These are phyloP conservation scores for Abrus pulchellus DNA, from an alignment of 306 rosid species.

Conservation along the genomic window DNA sequence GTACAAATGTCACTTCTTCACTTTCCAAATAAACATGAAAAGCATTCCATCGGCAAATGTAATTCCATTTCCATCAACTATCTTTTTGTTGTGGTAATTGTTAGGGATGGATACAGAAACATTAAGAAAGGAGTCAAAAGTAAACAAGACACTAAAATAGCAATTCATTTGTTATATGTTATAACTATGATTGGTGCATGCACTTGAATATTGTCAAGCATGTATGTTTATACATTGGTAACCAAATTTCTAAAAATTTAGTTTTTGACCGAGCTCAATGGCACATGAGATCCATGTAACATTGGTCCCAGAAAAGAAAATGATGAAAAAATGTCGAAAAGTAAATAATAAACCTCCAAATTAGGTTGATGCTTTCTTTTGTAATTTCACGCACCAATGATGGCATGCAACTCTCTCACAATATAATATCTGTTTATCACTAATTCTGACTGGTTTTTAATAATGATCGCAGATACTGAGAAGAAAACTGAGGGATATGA, in stretches of 20 bases:
- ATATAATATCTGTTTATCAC: background rate
- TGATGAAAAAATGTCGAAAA: background rate
- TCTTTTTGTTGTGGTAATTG: background rate
- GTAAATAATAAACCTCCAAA: background rate
- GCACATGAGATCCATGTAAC: too few species aligned
- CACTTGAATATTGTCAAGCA: conserved; percentile 23
- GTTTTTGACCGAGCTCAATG: too few species aligned
- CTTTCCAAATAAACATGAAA: background rate
- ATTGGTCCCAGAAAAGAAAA: conserved; percentile 25
- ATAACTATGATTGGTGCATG: background rate
- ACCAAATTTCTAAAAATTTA: too few species aligned
- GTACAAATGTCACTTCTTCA: background rate
- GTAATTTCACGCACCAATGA: background rate
- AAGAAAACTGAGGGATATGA: conserved; percentile 80
- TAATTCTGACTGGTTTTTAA: conserved; percentile 6
- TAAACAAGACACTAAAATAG: background rate
- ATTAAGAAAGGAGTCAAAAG: background rate
- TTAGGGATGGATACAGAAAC: background rate
- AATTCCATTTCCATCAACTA: background rate
- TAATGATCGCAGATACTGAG: conserved; percentile 75
- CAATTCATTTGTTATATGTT: background rate
- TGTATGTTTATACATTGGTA: background rate
- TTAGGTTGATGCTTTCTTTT: background rate
- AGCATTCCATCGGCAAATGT: background rate
- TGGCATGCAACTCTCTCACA: conserved; percentile 3